Evolutionary conservation across 352 stramenopile genomes (phyloP).

Genomic region (Globisporangium polare): DNA sequence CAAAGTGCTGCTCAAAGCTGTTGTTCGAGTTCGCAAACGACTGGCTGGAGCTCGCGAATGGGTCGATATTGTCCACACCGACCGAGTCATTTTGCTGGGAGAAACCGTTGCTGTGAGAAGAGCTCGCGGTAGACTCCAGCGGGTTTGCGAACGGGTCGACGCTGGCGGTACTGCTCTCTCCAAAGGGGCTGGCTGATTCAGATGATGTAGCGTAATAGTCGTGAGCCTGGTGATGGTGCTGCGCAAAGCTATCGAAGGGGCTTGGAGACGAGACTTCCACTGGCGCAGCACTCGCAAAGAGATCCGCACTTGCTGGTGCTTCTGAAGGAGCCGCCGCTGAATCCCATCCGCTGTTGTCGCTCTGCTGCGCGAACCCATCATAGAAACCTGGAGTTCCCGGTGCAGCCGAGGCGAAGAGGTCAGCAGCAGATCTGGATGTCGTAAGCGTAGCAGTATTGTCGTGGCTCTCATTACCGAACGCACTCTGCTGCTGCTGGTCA

Average conservation of each 20-base stretch:
- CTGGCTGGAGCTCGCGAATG: background rate
- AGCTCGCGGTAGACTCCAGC: background rate
- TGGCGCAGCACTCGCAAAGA: constrained; percentile 6
- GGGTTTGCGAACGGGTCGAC: constrained; percentile 6
- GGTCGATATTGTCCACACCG: background rate
- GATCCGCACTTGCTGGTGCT: background rate
- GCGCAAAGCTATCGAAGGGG: constrained; percentile 7
- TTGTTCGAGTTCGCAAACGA: background rate
- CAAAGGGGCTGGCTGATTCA: background rate
- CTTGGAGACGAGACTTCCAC: background rate
- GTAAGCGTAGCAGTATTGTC: background rate
- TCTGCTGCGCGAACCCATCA: constrained; percentile 3
- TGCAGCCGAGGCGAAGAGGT: constrained; percentile 10
- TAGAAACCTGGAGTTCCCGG: constrained; percentile 2
- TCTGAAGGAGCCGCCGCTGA: background rate
- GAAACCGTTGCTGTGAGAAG: constrained; percentile 6
- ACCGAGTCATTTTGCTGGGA: background rate
- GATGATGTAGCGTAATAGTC: background rate
- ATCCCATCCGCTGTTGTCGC: background rate
- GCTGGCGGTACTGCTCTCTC: background rate
- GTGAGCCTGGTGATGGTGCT: background rate
- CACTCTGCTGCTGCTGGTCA: constrained; percentile 3
- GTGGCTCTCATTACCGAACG: background rate
- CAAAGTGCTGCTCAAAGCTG: constrained; percentile 5
- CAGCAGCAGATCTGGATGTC: background rate